Evolutionary conservation across 2,329 filamentous ascomycete genomes (phyloP).

Genomic region (Diaporthe eres): DNA sequence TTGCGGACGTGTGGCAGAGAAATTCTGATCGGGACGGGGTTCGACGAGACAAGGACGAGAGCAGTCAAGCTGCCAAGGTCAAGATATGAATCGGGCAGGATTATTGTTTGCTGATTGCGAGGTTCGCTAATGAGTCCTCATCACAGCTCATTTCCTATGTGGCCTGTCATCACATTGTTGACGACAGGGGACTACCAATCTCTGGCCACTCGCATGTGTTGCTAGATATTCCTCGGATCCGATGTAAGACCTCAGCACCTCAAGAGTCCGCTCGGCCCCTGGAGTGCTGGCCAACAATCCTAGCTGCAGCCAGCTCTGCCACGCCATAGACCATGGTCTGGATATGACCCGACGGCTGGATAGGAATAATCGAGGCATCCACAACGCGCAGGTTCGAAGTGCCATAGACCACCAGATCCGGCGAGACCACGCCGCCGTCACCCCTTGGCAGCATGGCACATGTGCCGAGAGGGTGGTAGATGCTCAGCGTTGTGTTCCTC

Average conservation of each 20-base stretch:
- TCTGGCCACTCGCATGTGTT: neutral
- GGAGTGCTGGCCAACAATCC: conserved; percentile 22
- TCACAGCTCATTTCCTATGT: neutral
- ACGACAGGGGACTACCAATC: neutral
- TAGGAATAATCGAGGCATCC: conserved; percentile 33
- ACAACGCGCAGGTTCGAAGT: conserved; percentile 36
- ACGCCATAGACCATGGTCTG: conserved; percentile 29
- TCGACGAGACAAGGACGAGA: neutral
- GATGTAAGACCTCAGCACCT: neutral
- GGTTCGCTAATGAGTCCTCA: neutral
- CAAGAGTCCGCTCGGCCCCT: neutral
- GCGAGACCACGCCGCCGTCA: conserved; percentile 36
- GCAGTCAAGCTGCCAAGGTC: neutral
- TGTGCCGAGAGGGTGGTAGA: conserved; percentile 26
- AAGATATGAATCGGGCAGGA: neutral
- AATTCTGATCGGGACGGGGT: neutral
- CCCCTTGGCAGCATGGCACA: conserved; percentile 37
- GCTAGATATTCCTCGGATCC: neutral
- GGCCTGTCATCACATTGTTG: neutral
- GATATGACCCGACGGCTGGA: conserved; percentile 19
- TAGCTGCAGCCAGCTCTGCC: conserved; percentile 32
- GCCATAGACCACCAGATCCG: conserved; percentile 37
- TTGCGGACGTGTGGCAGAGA: neutral
- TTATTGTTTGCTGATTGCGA: neutral
- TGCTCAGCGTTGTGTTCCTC: conserved; percentile 12